A percentile compares a stretch with the other conserved stretches of the same genome.
Evolutionary conservation across 345 rosid genomes (phyloP).

Genomic region (Toxicodendron radicans): DNA sequence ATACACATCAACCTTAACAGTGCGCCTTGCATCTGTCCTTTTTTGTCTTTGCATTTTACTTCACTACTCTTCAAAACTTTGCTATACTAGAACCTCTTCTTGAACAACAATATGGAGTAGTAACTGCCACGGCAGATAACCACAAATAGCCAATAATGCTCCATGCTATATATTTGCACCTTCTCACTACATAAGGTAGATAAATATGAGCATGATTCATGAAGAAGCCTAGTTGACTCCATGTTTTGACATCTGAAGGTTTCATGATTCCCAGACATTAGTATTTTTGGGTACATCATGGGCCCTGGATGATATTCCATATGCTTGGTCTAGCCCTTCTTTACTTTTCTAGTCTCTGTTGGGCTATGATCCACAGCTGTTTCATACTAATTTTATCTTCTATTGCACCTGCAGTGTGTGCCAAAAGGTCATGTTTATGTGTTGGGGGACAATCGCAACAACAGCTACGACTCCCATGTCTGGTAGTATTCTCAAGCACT

Average conservation of each 20-base stretch:
- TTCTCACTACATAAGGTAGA: conserved; percentile 1
- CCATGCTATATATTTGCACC: background rate
- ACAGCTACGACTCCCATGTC: conserved; percentile 38
- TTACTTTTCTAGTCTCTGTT: background rate
- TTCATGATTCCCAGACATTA: conserved; percentile 2
- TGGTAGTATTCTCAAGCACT: conserved; percentile 23
- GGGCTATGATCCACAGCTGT: background rate
- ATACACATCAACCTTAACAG: conserved; percentile 38
- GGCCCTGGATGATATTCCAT: background rate
- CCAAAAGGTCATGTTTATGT: conserved; percentile 36
- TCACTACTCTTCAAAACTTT: conserved; percentile 1
- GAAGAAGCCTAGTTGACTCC: conserved; percentile 5
- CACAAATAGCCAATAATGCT: conserved; percentile 1
- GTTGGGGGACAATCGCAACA: conserved; percentile 41
- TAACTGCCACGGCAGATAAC: background rate
- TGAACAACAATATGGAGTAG: conserved; percentile 6
- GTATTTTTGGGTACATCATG: conserved; percentile 3
- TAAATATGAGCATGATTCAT: background rate
- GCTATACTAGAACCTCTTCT: background rate
- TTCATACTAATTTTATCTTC: background rate
- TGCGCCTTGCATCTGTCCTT: conserved; percentile 18
- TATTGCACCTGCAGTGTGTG: conserved; percentile 31
- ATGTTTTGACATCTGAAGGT: conserved; percentile 17
- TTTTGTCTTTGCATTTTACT: conserved; percentile 1
- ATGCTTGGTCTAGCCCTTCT: conserved; percentile 4